Percentiles rank a stretch among this genome's conserved stretches.
Evolutionary conservation across 2,329 filamentous ascomycete genomes (phyloP).

Genomic region (Ascochyta rabiei): DNA sequence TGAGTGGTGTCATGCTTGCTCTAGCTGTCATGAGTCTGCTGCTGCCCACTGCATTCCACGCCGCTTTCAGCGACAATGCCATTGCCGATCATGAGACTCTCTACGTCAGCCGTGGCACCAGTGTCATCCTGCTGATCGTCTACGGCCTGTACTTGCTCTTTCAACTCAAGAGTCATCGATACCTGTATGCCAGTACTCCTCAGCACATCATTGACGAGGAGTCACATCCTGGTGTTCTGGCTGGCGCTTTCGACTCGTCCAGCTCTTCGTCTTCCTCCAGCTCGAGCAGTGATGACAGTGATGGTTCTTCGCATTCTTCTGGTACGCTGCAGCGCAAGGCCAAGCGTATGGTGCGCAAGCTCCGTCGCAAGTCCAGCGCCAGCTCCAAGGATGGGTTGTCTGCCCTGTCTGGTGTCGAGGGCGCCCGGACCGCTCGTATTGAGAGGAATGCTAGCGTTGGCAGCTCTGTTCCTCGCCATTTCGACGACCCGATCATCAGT

Average conservation of each 20-base stretch:
- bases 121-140: slow-evolving; percentile 81
- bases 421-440: slow-evolving; percentile 31
- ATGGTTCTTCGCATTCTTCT: slow-evolving; percentile 66
- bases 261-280: slow-evolving; percentile 58
- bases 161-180: slow-evolving; percentile 89
- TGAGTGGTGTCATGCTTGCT: slow-evolving; percentile 92
- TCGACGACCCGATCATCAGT: slow-evolving; percentile 53
- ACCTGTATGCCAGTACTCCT: slow-evolving; percentile 89
- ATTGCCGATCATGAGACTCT: slow-evolving; percentile 74
- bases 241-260: slow-evolving; percentile 79
- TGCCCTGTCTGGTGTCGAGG: slow-evolving; percentile 50
- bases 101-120: slow-evolving; percentile 87
- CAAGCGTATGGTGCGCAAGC: slow-evolving; percentile 74
- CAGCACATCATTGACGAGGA: slow-evolving; percentile 94
- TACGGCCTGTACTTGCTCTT: slow-evolving; percentile 86
- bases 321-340: slow-evolving; percentile 77
- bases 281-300: slow-evolving; percentile 66
- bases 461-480: slow-evolving; percentile 38
- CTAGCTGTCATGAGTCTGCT: slow-evolving; percentile 88
- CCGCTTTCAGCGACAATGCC: slow-evolving; percentile 71
- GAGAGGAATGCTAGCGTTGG: slow-evolving; percentile 25
- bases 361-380: slow-evolving; percentile 77
- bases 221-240: slow-evolving; percentile 81
- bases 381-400: slow-evolving; percentile 68
- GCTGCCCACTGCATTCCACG: slow-evolving; percentile 90